Conservation (phyloP, 108 stramenopile genomes). For the Fistulifera pelliculosa region DNA sequence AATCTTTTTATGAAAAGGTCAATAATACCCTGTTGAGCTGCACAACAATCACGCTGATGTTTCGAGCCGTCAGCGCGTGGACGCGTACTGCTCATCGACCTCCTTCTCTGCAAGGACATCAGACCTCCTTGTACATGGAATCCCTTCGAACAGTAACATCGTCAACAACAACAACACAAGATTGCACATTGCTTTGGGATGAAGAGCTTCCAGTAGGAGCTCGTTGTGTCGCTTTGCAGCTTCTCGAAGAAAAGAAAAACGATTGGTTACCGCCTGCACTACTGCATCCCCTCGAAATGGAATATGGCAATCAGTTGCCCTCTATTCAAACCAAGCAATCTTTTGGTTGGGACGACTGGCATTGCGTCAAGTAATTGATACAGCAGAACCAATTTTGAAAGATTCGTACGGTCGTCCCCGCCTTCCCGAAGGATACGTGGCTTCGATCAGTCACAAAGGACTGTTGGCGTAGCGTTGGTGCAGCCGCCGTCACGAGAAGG, state of each 20-base stretch:
- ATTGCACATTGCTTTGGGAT: no score
- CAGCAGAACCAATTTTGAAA: constrained; percentile 16
- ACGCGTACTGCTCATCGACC: no score
- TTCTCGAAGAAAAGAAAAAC: background rate
- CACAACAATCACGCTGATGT: no score
- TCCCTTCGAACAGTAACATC: no score
- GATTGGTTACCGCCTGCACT: constrained; percentile 28
- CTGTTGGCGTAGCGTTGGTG: constrained; percentile 34
- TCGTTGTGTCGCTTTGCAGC: background rate
- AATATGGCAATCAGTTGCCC: constrained; percentile 31
- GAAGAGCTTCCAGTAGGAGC: no score
- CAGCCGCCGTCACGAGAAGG: constrained; percentile 13
- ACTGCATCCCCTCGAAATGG: constrained; percentile 56
- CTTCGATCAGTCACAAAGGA: constrained; percentile 74
- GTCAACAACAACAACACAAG: no score
- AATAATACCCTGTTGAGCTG: no score
- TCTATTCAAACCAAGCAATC: constrained; percentile 22
- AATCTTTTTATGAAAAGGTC: no score
- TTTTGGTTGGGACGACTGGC: constrained; percentile 77
- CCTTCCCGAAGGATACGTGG: constrained; percentile 37
- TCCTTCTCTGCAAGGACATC: no score
- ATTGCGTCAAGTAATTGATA: constrained; percentile 43
- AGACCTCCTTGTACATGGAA: no score
- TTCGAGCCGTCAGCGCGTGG: no score
- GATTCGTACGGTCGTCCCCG: constrained; percentile 61